Base-by-base conservation (phyloP, 139 green algal genomes). In the Micractinium conductrix region DNA sequence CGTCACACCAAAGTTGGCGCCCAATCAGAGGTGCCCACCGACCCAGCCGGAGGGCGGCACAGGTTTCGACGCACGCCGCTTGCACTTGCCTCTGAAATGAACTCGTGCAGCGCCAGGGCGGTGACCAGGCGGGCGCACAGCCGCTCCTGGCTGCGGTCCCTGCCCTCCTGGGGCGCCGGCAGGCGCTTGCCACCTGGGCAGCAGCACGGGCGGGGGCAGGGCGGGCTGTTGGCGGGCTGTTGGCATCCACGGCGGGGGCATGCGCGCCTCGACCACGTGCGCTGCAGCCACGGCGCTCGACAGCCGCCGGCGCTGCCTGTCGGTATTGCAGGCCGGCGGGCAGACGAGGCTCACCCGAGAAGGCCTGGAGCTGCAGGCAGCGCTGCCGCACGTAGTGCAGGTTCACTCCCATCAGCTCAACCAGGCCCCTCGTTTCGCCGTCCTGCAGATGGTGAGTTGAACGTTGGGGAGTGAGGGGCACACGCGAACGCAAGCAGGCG, bases 61-160 rank as follows among this genome's bases (percentile, higher is more conserved):
- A 22, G 12, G 12, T 58, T 10, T 10, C 12, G 12, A 58, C 22
- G 5, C 21, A 30, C 58, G 17, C 58, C 58, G 35, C 4, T 19
- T 22, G 16, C 37, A 45, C 72, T 12, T 5, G 45, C 74, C 74
- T 81, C 74, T 26, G 21, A 8, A 28, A 81, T 12, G 12, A 81
- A 50, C 50, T 68, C 33, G 35, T 68, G 17, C 74, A 81, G 74
- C 50, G 74, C 74, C 37, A 81, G 50, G 6, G 74, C 74, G 24
- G 55, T 24, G 14, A 50, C 45, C 43, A 81, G 33, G 6, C 74
- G 74, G n/a, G 38, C n/a, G 74, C 74, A 81, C 74, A 68, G 35
- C 50, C 74, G 53, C 43, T 81, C 74, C 74, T 68, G 45, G 4
- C 48, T 44, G n/a, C 45, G 5, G n/a, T 62, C 53, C 53, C 6